phyloP scores from a whole-genome alignment of 495 filamentous ascomycete species.

The Neurospora sp. region DNA sequence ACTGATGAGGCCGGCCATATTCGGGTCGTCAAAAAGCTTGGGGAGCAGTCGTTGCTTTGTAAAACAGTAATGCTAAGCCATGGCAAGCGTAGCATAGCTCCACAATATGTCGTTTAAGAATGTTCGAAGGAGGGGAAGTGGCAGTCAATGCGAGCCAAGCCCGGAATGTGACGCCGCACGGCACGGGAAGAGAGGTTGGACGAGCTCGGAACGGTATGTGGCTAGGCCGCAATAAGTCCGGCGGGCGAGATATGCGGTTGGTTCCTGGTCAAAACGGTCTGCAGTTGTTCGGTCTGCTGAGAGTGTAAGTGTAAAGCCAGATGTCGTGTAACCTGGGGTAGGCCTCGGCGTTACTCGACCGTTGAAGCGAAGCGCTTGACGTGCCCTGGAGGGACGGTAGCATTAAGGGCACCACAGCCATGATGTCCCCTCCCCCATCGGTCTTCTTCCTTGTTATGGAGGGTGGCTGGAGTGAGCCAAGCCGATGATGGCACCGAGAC shows the following conservation, averaged over 20 bases:
- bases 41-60: too few relatives aligned
- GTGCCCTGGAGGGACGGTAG: background rate
- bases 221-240: background rate
- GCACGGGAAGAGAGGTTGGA: background rate
- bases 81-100: background rate
- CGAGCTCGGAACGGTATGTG: background rate
- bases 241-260: background rate
- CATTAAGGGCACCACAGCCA: background rate
- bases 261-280: background rate
- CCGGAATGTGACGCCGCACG: background rate
- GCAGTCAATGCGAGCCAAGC: background rate
- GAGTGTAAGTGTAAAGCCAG: background rate
- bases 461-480: background rate
- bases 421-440: background rate
- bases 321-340: background rate
- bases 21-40: too few relatives aligned
- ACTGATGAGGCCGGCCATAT: background rate
- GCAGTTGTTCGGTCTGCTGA: background rate
- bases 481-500: background rate
- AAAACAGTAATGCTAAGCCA: rapidly evolving
- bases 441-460: background rate
- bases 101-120: background rate
- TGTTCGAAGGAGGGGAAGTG: background rate
- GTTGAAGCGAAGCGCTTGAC: background rate
- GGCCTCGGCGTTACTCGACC: background rate